Base-by-base conservation (phyloP, 371 early-diverging fungal genomes). In the Mucor velutinosus region DNA sequence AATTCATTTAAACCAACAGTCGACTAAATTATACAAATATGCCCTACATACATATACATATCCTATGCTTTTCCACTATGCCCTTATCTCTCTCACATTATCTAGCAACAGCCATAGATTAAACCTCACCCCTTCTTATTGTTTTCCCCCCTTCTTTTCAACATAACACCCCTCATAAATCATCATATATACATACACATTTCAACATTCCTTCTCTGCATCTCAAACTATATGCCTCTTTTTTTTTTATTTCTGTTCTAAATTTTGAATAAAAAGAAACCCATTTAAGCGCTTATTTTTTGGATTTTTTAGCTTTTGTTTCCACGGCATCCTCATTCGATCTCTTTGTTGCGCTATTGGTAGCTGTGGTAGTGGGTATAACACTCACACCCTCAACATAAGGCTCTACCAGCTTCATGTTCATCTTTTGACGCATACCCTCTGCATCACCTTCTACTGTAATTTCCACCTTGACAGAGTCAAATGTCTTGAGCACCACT, bases 361-460 rank as follows among this genome's bases (percentile, higher is more conserved):
- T 14, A 30, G 30, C 30, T 64, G 10, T 56, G 37, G 51, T 12
- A 23, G 51, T 58, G 23, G 73, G 61, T 43, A 60, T 17, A 8
- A 62, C 58, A 45, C 56, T 66, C 14, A 57, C 45, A 49, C 63
- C 64, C 47, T 66, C 67, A 0, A 64, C 63, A 51, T 53, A 56
- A 3, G 95, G 94, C 65, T 89, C 86, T 10, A 93, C 78, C 55
- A 95, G 74, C 43, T 71, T 75, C 86, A 90, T 85, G 60, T 83
- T 80, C 74, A 91, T 79, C 74, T 89, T 90, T 75, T 89, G 89
- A 17, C 90, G 79, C 86, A 89, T 87, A 53, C 90, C 88, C 12
- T 87, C 80, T 51, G 79, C 86, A 66, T 78, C 90, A 77, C 95
- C 94, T 66, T 93, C 89, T 37, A 96, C 92, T 27, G 84, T 76